These are phyloP conservation scores for Dissophora globulifera DNA, from an alignment of 192 early-diverging fungal genomes.

Conservation along the genomic window DNA sequence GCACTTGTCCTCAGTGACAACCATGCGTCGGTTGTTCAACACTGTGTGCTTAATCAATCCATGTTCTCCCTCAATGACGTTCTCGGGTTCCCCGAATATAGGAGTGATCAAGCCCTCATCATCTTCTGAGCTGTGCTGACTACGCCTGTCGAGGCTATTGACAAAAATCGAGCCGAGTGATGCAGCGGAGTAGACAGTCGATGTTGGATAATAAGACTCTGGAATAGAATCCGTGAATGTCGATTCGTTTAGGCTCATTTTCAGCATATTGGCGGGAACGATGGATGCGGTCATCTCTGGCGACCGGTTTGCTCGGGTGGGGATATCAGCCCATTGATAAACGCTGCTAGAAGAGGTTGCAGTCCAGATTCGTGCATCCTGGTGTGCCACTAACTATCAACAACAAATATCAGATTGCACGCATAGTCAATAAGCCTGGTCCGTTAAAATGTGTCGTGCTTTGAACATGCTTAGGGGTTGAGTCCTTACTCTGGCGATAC, in stretches of 20 bases:
- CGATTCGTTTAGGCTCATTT: slow-evolving; percentile 54
- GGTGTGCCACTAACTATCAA: slow-evolving; percentile 78
- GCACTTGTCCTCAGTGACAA: slow-evolving; percentile 84
- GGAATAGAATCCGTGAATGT: slow-evolving; percentile 46
- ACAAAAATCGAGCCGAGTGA: slow-evolving; percentile 46
- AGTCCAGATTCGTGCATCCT: slow-evolving; percentile 92
- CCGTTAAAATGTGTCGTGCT: too few species aligned
- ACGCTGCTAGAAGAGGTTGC: slow-evolving; percentile 86
- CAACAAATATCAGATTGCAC: not conserved
- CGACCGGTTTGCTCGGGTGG: slow-evolving; percentile 61
- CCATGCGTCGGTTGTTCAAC: slow-evolving; percentile 87
- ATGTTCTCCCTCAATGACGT: slow-evolving; percentile 62
- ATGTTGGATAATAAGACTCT: slow-evolving; percentile 54
- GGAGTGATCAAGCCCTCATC: slow-evolving; percentile 45
- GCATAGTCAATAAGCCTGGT: too few species aligned
- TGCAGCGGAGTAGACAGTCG: slow-evolving; percentile 54
- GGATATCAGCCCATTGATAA: slow-evolving; percentile 87
- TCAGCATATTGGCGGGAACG: slow-evolving; percentile 58
- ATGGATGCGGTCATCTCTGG: slow-evolving; percentile 42
- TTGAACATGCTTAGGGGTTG: too few species aligned
- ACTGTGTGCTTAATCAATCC: slow-evolving; percentile 74
- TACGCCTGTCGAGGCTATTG: slow-evolving; percentile 30
- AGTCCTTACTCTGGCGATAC: slow-evolving; percentile 83
- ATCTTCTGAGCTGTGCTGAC: slow-evolving; percentile 50
- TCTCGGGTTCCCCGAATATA: slow-evolving; percentile 44